Evolutionary conservation across 2,329 filamentous ascomycete species (phyloP).

Genomic region (Nemania sp.): DNA sequence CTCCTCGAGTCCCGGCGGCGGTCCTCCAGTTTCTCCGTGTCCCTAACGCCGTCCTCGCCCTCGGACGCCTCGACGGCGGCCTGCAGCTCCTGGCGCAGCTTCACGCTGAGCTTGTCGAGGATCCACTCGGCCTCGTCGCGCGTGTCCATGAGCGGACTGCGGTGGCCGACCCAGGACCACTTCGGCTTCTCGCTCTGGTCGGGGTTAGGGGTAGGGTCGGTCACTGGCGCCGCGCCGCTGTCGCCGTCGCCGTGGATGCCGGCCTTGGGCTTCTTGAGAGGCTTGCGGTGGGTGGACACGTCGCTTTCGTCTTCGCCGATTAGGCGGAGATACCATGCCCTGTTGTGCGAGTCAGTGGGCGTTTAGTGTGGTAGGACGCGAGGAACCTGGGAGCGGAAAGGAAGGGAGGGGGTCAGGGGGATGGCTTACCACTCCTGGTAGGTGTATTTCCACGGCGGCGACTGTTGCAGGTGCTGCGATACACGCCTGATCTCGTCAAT

Average conservation of each 20-base stretch:
- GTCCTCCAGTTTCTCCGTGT: slow-evolving; percentile 43
- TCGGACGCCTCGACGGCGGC: slow-evolving; percentile 38
- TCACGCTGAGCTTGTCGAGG: slow-evolving; percentile 70
- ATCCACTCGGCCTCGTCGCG: slow-evolving; percentile 80
- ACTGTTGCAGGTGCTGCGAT: slow-evolving; percentile 69
- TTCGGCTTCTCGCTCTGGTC: slow-evolving; percentile 39
- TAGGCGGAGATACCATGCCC: slow-evolving; percentile 82
- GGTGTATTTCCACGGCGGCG: slow-evolving; percentile 73
- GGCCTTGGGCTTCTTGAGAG: slow-evolving; percentile 35
- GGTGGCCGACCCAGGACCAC: slow-evolving; percentile 80
- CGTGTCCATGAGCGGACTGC: slow-evolving; percentile 76
- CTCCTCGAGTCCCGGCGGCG: slow-evolving; percentile 54
- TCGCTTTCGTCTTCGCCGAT: slow-evolving; percentile 74
- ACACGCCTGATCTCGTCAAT: slow-evolving; percentile 77
- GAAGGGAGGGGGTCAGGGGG: too few relatives aligned
- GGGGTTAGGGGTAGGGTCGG: not conserved
- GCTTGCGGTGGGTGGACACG: slow-evolving; percentile 62
- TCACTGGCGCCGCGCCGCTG: not conserved
- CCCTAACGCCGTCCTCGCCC: slow-evolving; percentile 31
- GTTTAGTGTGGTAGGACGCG: too few relatives aligned
- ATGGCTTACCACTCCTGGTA: slow-evolving; percentile 63
- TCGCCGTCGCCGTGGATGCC: not conserved
- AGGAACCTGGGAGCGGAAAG: too few relatives aligned
- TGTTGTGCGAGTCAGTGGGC: slow-evolving; percentile 54
- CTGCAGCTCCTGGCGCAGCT: slow-evolving; percentile 64